Conservation (phyloP, 768 basidiomycete species). For the Naganishia onofrii region DNA sequence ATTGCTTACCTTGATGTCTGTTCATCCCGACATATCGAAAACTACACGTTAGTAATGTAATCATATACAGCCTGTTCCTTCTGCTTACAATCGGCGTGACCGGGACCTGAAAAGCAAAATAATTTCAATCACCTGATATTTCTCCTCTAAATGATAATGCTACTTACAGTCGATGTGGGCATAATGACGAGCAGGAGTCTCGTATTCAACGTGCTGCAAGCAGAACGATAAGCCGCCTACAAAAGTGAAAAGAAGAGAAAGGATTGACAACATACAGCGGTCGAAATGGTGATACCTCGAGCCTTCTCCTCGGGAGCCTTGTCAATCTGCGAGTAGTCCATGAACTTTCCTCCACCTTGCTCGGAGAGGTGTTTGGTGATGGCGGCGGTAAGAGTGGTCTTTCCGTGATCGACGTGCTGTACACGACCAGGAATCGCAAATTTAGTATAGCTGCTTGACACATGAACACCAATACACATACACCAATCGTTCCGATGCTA, state of each 20-base stretch:
- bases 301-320: constrained; percentile 99
- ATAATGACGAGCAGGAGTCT: constrained; percentile 83
- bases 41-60: constrained; percentile 21
- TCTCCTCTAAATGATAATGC: constrained; percentile 57
- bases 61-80: background rate
- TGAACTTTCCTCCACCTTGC: constrained; percentile 71
- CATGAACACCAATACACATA: constrained; percentile 31
- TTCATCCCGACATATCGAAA: background rate
- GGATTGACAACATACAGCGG: constrained; percentile 59
- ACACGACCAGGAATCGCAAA: background rate
- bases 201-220: constrained; percentile 86
- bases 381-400: constrained; percentile 54
- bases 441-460: background rate
- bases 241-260: background rate
- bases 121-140: background rate
- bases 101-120: constrained; percentile 29
- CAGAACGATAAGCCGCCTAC: background rate
- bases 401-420: constrained; percentile 54
- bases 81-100: constrained; percentile 83
- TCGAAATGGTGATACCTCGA: constrained; percentile 98
- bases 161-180: constrained; percentile 85
- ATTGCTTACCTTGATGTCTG: constrained; percentile 42
- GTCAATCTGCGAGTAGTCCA: constrained; percentile 96
- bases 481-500: constrained; percentile 55
- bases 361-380: constrained; percentile 81